Evolutionary conservation across 2,329 filamentous ascomycete genomes (phyloP).

Genomic region (Aspergillus pseudoterreus): DNA sequence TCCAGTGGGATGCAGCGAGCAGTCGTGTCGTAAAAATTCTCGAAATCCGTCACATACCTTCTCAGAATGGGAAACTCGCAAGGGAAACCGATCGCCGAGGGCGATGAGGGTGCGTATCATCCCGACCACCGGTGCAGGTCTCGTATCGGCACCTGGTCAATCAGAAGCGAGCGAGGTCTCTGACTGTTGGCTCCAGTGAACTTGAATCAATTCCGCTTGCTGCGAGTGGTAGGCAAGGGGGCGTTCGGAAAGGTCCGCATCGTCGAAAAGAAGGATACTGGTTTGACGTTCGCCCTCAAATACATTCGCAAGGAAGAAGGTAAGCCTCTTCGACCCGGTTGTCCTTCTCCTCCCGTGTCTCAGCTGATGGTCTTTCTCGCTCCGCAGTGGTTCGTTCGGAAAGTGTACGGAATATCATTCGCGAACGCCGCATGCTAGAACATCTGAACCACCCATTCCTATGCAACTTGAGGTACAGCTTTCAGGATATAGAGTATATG

Average conservation of each 20-base stretch:
- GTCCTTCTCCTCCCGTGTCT: conserved; percentile 7
- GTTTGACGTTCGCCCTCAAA: conserved; percentile 90
- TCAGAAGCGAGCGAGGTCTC: not conserved
- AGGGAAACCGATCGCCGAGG: conserved; percentile 87
- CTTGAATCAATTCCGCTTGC: conserved; percentile 91
- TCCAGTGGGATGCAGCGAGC: conserved; percentile 19
- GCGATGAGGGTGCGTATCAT: conserved; percentile 76
- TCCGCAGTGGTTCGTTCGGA: conserved; percentile 85
- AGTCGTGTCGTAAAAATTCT: conserved; percentile 21
- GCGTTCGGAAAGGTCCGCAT: conserved; percentile 99
- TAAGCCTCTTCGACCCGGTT: conserved; percentile 9
- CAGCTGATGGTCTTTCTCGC: conserved; percentile 19
- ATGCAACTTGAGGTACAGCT: conserved; percentile 97
- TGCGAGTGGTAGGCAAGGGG: conserved; percentile 94
- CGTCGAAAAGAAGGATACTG: conserved; percentile 94
- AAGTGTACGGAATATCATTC: conserved; percentile 96
- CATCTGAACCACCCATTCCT: conserved; percentile 97
- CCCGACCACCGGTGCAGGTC: not conserved
- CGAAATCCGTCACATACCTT: conserved; percentile 17
- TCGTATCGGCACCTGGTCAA: not conserved
- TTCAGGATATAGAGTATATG: conserved; percentile 99
- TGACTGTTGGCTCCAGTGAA: conserved; percentile 60
- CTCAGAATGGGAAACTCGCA: conserved; percentile 83
- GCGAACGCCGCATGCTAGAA: conserved; percentile 95
- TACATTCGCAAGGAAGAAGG: conserved; percentile 99